phyloP scores from a whole-genome alignment of 164 flowering plant species.

The Vitis cinerea region DNA sequence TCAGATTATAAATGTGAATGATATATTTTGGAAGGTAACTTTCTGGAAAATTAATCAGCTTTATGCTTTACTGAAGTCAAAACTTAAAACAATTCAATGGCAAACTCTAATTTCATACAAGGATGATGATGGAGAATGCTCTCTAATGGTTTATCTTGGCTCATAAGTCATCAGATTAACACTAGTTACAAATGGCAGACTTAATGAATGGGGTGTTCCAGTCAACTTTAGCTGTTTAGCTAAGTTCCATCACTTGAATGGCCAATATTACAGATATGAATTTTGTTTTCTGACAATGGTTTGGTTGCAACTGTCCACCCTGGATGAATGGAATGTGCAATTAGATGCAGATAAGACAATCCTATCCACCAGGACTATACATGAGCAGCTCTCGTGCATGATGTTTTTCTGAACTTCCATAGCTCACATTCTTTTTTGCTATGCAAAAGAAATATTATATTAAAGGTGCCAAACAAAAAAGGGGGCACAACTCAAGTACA shows the following conservation, averaged over 20 bases:
- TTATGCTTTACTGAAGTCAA: neutral
- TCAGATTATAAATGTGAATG: neutral
- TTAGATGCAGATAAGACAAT: neutral
- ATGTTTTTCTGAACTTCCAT: too few relatives aligned
- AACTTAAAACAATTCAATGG: neutral
- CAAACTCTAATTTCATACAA: neutral
- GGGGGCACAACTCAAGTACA: too few relatives aligned
- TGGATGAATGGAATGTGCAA: neutral
- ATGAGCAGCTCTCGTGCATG: too few relatives aligned
- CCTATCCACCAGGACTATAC: neutral
- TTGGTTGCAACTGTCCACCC: neutral
- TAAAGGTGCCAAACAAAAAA: too few relatives aligned
- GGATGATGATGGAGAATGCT: too few relatives aligned
- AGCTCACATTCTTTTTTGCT: too few relatives aligned
- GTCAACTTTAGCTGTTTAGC: neutral
- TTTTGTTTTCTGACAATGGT: neutral
- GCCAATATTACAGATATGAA: neutral
- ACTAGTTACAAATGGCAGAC: too few relatives aligned
- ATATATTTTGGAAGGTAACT: neutral
- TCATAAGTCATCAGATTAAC: too few relatives aligned
- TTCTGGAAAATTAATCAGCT: neutral
- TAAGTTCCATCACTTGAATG: neutral
- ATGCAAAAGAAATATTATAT: too few relatives aligned
- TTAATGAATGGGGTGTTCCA: too few relatives aligned
- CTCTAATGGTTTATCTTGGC: too few relatives aligned